Conservation (phyloP, 2,329 filamentous ascomycete genomes). For the Nigrograna mackinnonii region DNA sequence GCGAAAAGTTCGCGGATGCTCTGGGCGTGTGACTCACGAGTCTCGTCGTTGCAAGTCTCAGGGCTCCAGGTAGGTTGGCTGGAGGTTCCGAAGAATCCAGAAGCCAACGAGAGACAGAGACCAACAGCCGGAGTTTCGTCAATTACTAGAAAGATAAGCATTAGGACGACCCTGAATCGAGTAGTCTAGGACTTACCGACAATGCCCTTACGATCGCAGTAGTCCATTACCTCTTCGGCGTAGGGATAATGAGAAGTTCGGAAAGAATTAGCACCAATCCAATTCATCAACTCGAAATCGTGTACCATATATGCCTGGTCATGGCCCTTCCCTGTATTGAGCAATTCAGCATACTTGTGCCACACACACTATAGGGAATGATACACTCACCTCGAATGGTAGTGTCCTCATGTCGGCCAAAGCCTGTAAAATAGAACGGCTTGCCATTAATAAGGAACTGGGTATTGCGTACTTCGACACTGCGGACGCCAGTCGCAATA, state of each 20-base stretch:
- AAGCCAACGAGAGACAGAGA: conserved; percentile 7
- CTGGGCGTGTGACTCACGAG: conserved; percentile 2
- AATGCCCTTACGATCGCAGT: conserved; percentile 13
- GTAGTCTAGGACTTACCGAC: too few species aligned
- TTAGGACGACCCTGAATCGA: too few species aligned
- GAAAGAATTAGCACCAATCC: conserved; percentile 14
- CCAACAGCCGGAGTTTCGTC: conserved; percentile 11
- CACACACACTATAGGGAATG: too few species aligned
- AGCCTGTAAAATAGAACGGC: conserved; percentile 13
- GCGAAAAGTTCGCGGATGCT: conserved; percentile 10
- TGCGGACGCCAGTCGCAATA: conserved; percentile 6
- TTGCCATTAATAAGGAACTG: conserved; percentile 11
- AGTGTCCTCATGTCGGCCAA: conserved; percentile 12
- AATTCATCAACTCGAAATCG: conserved; percentile 12
- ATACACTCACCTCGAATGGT: conserved; percentile 7
- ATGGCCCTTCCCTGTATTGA: conserved; percentile 13
- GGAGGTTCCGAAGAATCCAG: conserved; percentile 5
- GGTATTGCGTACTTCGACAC: conserved; percentile 2
- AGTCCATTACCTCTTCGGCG: conserved; percentile 13
- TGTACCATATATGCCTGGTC: conserved; percentile 15
- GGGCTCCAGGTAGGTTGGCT: conserved; percentile 2
- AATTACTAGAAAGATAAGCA: too few species aligned
- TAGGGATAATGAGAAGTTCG: conserved; percentile 14
- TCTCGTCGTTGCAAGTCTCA: conserved; percentile 7
- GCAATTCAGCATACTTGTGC: too few species aligned